Evolutionary conservation across 1,284 basidiomycete species (phyloP).

Genomic region (Leucoagaricus sp.): DNA sequence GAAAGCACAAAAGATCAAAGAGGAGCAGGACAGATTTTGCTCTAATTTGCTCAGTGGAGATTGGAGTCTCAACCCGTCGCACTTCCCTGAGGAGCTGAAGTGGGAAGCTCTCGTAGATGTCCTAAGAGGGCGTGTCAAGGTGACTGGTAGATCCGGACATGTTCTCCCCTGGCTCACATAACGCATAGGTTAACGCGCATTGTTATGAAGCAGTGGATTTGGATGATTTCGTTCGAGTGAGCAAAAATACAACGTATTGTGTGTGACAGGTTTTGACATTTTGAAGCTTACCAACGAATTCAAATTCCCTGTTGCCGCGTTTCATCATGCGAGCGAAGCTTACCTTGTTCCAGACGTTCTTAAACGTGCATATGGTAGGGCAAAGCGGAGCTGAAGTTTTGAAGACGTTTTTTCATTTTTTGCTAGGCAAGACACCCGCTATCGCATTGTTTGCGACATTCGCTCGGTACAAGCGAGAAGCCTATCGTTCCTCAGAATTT

Average conservation of each 20-base stretch:
- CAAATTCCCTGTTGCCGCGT: constrained; percentile 78
- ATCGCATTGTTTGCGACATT: constrained; percentile 79
- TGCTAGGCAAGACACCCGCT: constrained; percentile 59
- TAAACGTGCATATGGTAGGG: constrained; percentile 66
- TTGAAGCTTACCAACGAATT: constrained; percentile 74
- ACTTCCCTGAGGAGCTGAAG: constrained; percentile 76
- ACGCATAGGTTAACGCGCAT: constrained; percentile 53
- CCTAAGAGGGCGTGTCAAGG: constrained; percentile 75
- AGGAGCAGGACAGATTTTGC: constrained; percentile 74
- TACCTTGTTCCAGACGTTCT: constrained; percentile 83
- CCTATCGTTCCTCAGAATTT: constrained; percentile 79
- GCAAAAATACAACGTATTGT: constrained; percentile 19
- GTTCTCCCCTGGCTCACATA: no score
- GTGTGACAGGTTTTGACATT: background rate
- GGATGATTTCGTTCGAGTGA: constrained; percentile 68
- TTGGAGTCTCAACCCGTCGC: constrained; percentile 64
- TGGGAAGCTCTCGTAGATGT: constrained; percentile 86
- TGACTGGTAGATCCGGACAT: constrained; percentile 33
- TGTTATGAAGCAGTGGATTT: constrained; percentile 84
- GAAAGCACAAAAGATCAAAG: constrained; percentile 68
- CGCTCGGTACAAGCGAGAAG: constrained; percentile 73
- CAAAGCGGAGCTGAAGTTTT: constrained; percentile 5
- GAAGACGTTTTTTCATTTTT: background rate
- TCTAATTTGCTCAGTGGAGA: constrained; percentile 49
- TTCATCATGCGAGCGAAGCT: constrained; percentile 88